A percentile compares a stretch with the other conserved stretches of the same genome.
phyloP scores from a whole-genome alignment of 1,139 yeast species.

The Protomyces pachydermus region DNA sequence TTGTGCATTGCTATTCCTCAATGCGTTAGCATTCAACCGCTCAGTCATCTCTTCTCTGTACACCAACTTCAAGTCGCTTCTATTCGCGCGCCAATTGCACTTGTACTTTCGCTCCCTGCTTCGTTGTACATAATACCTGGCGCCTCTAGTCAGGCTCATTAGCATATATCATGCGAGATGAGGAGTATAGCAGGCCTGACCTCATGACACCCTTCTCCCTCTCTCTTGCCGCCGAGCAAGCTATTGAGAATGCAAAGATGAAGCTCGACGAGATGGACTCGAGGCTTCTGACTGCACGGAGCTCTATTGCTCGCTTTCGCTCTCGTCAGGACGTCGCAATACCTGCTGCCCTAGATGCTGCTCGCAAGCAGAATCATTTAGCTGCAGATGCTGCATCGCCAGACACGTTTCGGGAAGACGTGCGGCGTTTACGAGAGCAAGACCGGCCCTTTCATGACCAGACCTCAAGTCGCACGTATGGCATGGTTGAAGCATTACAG shows the following conservation, averaged over 20 bases:
- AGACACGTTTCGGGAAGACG: not conserved
- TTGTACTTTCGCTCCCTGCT: no score
- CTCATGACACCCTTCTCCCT: conserved; percentile 25
- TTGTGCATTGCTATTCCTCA: no score
- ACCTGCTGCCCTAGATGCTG: no score
- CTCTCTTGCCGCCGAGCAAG: conserved; percentile 19
- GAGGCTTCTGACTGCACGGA: conserved; percentile 7
- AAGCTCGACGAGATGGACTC: conserved; percentile 23
- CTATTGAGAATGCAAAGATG: conserved; percentile 18
- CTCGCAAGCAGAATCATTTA: no score
- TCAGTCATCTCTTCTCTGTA: no score
- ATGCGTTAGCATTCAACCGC: no score
- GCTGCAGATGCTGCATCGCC: not conserved
- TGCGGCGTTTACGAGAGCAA: not conserved
- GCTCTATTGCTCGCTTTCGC: conserved; percentile 5
- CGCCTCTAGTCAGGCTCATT: no score
- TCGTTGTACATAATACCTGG: no score
- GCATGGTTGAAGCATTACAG: not conserved
- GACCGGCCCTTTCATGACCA: not conserved
- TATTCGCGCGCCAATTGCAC: no score
- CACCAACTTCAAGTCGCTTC: no score
- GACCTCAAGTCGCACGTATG: not conserved
- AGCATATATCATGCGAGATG: not conserved
- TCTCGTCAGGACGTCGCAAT: not conserved
- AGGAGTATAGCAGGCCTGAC: conserved; percentile 8